Evolutionary conservation across 2,329 filamentous ascomycete genomes (phyloP), one percentile per base, ranked within the genome.

Genomic region (Orbilia quercus): DNA sequence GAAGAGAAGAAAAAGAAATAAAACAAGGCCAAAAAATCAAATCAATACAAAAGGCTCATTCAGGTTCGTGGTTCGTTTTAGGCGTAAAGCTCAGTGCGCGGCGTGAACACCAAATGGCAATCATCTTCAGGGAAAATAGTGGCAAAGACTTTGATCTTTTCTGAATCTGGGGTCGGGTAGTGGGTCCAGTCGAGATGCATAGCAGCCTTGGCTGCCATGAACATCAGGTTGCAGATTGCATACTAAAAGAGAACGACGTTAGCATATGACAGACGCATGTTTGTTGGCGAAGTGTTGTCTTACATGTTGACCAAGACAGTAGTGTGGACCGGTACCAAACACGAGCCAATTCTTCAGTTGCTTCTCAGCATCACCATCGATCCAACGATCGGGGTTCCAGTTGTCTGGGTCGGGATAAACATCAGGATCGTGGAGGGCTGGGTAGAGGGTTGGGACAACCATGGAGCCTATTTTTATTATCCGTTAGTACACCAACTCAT

Each of bases 81-180:
- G 42, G 55, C 70, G 34, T 67, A 74, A 22, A 74, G 70, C 40
- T 67, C 54, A 58, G 80, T 75, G 58, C 82, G 81, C 44, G 82
- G 80, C 58, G 82, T 85, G 80, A 95, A 93, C 1, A 89, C 89
- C 78, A 95, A 85, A 64, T 90, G 89, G 82, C 91, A 95, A 80
- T 95, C 90, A 80, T 96, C 91, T 91, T 94, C 90, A 65, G 95
- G 95, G 86, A 99, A 99, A 78, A 99, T 96, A 25, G 92, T 97
- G 42, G 95, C 95, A 83, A 98, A 99, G 77, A 98, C 94, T 84
- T 96, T 94, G 82, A 99, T 98, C 82, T 96, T 89, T 83, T 99
- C 95, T 0, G 91, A 96, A 70, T 84, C 79, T 0, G 90, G 88
- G 9, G 95, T 98, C 16, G 92, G 82, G 80, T 92, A 88, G 81